A percentile compares a stretch with the other conserved stretches of the same genome.
Conservation (phyloP, 192 early-diverging fungal genomes). For the Podila minutissima region DNA sequence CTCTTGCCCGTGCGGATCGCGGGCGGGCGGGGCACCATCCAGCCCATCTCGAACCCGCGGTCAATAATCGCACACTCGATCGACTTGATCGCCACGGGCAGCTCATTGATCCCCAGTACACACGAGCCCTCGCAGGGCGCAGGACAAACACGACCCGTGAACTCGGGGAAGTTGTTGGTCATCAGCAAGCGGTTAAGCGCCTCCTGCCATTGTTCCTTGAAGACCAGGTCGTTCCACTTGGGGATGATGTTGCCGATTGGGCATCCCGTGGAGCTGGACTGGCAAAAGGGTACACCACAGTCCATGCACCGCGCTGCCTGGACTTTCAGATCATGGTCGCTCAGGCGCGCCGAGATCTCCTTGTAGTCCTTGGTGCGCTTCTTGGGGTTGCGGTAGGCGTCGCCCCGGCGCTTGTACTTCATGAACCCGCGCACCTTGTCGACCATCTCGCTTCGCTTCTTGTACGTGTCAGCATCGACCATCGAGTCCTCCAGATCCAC, state of each 20-base stretch:
- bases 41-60: constrained; percentile 95
- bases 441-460: constrained; percentile 71
- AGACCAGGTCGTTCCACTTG: constrained; percentile 99
- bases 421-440: constrained; percentile 97
- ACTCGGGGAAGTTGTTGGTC: constrained; percentile 99
- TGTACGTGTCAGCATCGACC: constrained; percentile 78
- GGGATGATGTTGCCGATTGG: constrained; percentile 99
- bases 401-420: constrained; percentile 90
- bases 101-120: constrained; percentile 93
- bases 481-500: constrained; percentile 94
- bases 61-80: constrained; percentile 99
- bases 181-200: constrained; percentile 92
- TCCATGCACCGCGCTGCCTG: constrained; percentile 99
- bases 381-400: constrained; percentile 86
- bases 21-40: constrained; percentile 94
- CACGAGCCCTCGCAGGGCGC: constrained; percentile 98
- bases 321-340: constrained; percentile 79
- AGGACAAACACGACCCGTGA: constrained; percentile 98
- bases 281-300: constrained; percentile 98
- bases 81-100: constrained; percentile 95
- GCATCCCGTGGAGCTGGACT: constrained; percentile 92
- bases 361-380: constrained; percentile 91
- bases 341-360: constrained; percentile 92
- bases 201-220: constrained; percentile 95
- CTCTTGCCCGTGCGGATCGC: constrained; percentile 79